Base-by-base conservation (phyloP, 1,139 yeast species). In the Diutina pseudorugosa region DNA sequence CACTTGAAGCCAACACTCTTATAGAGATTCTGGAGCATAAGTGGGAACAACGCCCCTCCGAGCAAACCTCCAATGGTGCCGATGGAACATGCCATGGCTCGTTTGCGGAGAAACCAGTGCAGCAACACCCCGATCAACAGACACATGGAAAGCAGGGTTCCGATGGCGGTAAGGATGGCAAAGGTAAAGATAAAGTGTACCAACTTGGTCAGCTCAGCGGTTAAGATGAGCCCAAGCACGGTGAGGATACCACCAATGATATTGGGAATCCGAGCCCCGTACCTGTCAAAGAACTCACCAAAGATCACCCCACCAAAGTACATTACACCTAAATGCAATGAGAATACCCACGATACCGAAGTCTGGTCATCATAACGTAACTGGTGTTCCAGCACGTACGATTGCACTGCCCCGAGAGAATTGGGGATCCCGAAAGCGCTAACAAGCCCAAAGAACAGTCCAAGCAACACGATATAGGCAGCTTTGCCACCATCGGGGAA, bases 11-110 rank as follows among this genome's bases (percentile, higher is more conserved):
- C 87, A 20, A 78, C 65, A 36, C 60, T 57, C 0, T 61, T 65
- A 59, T 75, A 76, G 54, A 81, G 65, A 49, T 67, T 63, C 55
- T 78, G 73, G 57, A 82, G 69, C 69, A 80, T 71, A 21, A 82
- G 61, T 0, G 88, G 82, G 62, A 78, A 80, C 1, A 79, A 65
- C 1, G 82, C 70, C 8, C 85, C 85, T 1, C 89, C 89, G 2
- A 80, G 64, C 9, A 82, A 74, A 0, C 85, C 85, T 2, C 88
- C 88, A 23, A 76, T 68, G 1, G 84, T 79, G 1, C 82, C 82
- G 4, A 80, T 59, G 0, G 84, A 80, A 44, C 77, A 65, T 1
- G 85, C 85, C 47, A 75, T 62, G 0, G 80, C 87, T 53, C 87
- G 66, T 55, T 72, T 75, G 51, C 62, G 69, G 58, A 72, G 68